Evolutionary conservation across 2,329 filamentous ascomycete genomes (phyloP).

Genomic region (Verruconis gallopava): DNA sequence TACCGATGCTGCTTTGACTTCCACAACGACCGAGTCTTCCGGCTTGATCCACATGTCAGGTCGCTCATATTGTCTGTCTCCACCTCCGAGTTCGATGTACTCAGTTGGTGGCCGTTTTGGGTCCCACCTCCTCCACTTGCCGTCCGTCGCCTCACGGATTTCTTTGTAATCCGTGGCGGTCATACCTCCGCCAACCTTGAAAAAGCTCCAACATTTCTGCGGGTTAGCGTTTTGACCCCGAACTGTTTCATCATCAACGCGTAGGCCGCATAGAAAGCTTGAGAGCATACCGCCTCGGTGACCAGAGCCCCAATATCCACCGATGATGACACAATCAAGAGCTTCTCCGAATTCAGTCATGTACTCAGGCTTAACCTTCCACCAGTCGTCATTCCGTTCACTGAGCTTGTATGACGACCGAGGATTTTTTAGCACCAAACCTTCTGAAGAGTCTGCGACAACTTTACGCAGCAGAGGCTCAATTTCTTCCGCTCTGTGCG

Average conservation of each 20-base stretch:
- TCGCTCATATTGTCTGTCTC: slow-evolving; percentile 58
- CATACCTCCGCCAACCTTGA: slow-evolving; percentile 94
- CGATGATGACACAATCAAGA: slow-evolving; percentile 78
- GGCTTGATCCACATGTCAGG: slow-evolving; percentile 93
- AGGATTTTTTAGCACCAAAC: slow-evolving; percentile 87
- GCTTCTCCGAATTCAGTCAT: slow-evolving; percentile 94
- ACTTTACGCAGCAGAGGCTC: slow-evolving; percentile 70
- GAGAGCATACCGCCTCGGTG: slow-evolving; percentile 69
- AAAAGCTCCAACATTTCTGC: slow-evolving; percentile 84
- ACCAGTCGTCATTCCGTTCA: slow-evolving; percentile 88
- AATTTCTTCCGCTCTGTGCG: slow-evolving; percentile 56
- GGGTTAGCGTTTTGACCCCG: slow-evolving; percentile 35
- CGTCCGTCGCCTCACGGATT: slow-evolving; percentile 72
- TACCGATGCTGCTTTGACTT: slow-evolving; percentile 77
- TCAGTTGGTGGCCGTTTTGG: slow-evolving; percentile 58
- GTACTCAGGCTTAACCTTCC: slow-evolving; percentile 98
- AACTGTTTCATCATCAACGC: slow-evolving; percentile 57
- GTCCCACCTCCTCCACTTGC: slow-evolving; percentile 87
- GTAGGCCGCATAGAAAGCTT: slow-evolving; percentile 80
- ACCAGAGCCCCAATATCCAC: slow-evolving; percentile 85
- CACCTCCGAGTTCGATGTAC: slow-evolving; percentile 71
- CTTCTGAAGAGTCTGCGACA: slow-evolving; percentile 76
- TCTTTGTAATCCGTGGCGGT: slow-evolving; percentile 71
- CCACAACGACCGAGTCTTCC: slow-evolving; percentile 72
- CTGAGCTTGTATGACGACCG: slow-evolving; percentile 76